A percentile compares a stretch with the other conserved stretches of the same genome.
These are phyloP conservation scores for Copromyces sp. DNA, from an alignment of 495 filamentous ascomycete species.

Conservation along the genomic window DNA sequence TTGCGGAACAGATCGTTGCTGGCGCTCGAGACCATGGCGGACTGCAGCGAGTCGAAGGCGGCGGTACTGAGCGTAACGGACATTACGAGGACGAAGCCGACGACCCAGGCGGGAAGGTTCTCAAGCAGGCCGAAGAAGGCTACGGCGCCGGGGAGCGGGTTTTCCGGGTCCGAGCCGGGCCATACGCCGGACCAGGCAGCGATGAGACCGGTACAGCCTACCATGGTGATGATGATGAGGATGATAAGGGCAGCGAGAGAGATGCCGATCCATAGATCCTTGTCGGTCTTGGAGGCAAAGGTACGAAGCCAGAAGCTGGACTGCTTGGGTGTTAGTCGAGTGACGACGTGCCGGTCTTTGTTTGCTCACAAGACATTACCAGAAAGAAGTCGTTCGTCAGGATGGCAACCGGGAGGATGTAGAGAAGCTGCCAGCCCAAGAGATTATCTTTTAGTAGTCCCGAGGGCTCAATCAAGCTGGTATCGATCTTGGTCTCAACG, in stretches of 20 bases:
- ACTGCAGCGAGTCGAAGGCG: slow-evolving; percentile 65
- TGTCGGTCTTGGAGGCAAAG: slow-evolving; percentile 69
- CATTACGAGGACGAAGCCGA: slow-evolving; percentile 69
- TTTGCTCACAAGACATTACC: slow-evolving; percentile 2
- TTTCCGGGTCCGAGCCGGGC: slow-evolving; percentile 41
- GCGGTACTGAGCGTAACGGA: slow-evolving; percentile 60
- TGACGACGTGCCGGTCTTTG: background rate
- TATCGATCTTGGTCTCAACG: slow-evolving; percentile 57
- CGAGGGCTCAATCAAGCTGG: slow-evolving; percentile 49
- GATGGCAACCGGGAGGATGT: slow-evolving; percentile 65
- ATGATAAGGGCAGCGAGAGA: slow-evolving; percentile 51
- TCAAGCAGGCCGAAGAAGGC: slow-evolving; percentile 64
- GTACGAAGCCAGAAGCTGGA: slow-evolving; percentile 72
- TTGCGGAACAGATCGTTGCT: slow-evolving; percentile 75
- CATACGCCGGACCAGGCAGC: slow-evolving; percentile 63
- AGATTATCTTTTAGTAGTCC: slow-evolving; percentile 48
- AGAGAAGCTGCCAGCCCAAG: slow-evolving; percentile 68
- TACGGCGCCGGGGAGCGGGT: slow-evolving; percentile 46
- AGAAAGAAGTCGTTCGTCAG: slow-evolving; percentile 73
- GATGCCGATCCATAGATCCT: slow-evolving; percentile 60
- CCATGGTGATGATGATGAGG: slow-evolving; percentile 53
- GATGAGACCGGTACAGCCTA: slow-evolving; percentile 58
- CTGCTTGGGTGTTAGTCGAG: slow-evolving; percentile 1
- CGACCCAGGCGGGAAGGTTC: slow-evolving; percentile 60
- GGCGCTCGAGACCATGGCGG: slow-evolving; percentile 64